These are phyloP conservation scores for Clavispora carvajalis DNA, from an alignment of 805 yeast genomes.

Conservation along the genomic window DNA sequence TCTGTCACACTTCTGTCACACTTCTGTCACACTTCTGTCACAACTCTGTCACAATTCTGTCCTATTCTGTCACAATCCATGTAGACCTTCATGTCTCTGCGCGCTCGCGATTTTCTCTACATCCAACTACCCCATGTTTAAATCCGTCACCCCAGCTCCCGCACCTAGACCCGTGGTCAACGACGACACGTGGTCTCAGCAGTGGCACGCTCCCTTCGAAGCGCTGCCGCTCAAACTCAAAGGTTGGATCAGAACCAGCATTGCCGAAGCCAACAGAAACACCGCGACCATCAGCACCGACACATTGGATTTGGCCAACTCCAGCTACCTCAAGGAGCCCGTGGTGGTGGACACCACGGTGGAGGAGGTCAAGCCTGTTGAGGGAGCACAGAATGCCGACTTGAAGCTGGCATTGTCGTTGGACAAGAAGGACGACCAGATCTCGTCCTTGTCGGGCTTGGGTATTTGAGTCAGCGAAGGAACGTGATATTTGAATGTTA, in stretches of 20 bases:
- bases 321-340: slow-evolving; percentile 36
- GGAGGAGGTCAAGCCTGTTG: slow-evolving; percentile 20
- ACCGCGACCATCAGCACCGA: slow-evolving; percentile 24
- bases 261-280: slow-evolving; percentile 13
- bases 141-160: slow-evolving; percentile 19
- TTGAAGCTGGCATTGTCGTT: slow-evolving; percentile 21
- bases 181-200: slow-evolving; percentile 32
- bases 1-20: no score
- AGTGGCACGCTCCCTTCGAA: slow-evolving; percentile 30
- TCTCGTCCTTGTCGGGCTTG: slow-evolving; percentile 18
- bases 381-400: slow-evolving; percentile 12
- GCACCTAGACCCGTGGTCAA: slow-evolving; percentile 14
- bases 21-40: no score
- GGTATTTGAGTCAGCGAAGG: slow-evolving; percentile 9
- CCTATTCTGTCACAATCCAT: no score
- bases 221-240: slow-evolving; percentile 19
- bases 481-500: no score
- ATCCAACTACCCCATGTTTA: slow-evolving; percentile 2
- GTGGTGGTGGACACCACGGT: slow-evolving; percentile 33
- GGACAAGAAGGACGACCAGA: slow-evolving; percentile 22
- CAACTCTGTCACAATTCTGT: no score
- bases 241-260: slow-evolving; percentile 34
- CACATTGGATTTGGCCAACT: slow-evolving; percentile 37
- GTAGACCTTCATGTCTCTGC: not conserved
- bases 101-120: not conserved